Percentiles rank a stretch among this genome's conserved stretches.
Evolutionary conservation across 768 basidiomycete genomes (phyloP).

Genomic region (Cyclocybe cylindracea): DNA sequence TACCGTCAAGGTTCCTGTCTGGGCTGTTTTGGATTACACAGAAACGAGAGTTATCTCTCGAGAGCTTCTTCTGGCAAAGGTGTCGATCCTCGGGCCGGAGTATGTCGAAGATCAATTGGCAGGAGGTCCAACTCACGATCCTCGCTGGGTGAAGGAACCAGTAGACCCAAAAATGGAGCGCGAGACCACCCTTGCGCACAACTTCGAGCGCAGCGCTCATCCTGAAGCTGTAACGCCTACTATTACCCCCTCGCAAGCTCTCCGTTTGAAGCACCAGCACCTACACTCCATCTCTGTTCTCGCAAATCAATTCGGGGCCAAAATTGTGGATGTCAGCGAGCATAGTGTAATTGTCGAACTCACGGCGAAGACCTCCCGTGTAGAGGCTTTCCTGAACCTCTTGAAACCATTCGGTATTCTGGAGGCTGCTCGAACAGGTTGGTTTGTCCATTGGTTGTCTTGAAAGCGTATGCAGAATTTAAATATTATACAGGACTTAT

Average conservation of each 20-base stretch:
- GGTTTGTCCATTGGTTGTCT: constrained; percentile 23
- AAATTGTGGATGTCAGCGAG: constrained; percentile 93
- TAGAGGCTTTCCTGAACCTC: constrained; percentile 90
- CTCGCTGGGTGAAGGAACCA: constrained; percentile 43
- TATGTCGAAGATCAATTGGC: constrained; percentile 91
- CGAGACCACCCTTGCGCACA: constrained; percentile 72
- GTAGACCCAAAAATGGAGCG: constrained; percentile 57
- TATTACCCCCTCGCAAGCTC: constrained; percentile 80
- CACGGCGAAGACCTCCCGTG: constrained; percentile 87
- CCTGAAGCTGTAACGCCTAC: constrained; percentile 34
- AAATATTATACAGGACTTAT: constrained; percentile 66
- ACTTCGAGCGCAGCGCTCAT: constrained; percentile 68
- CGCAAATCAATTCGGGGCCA: constrained; percentile 86
- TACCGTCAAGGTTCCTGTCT: constrained; percentile 85
- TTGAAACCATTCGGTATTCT: constrained; percentile 95
- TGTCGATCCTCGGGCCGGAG: constrained; percentile 96
- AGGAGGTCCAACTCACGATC: constrained; percentile 83
- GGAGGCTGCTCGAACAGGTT: constrained; percentile 93
- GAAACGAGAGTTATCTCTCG: constrained; percentile 89
- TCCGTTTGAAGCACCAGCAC: constrained; percentile 88
- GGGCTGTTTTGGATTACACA: constrained; percentile 99
- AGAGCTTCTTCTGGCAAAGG: constrained; percentile 92
- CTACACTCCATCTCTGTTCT: constrained; percentile 85
- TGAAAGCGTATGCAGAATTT: constrained; percentile 1
- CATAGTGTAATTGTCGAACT: constrained; percentile 95